Percentiles rank a stretch among this genome's conserved stretches.
phyloP scores from a whole-genome alignment of 441 rosid species.

The Gossypium aridum region DNA sequence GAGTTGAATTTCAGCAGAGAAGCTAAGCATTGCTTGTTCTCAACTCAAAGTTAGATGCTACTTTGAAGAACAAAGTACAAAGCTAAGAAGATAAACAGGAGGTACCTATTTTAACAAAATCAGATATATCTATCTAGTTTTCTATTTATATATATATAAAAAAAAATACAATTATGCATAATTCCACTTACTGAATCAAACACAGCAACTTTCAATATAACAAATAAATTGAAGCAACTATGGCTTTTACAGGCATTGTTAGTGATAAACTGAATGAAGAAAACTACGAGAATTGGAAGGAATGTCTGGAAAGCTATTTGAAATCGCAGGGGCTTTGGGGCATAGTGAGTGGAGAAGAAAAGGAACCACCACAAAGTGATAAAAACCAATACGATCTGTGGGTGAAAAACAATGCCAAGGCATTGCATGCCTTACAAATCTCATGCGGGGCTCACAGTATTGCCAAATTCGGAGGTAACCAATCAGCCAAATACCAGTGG shows the following conservation, averaged over 20 bases:
- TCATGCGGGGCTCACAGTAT: conserved; percentile 2
- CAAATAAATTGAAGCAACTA: not conserved
- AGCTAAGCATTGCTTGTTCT: not conserved
- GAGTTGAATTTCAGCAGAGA: not conserved
- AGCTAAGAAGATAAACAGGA: not conserved
- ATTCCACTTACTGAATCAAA: not conserved
- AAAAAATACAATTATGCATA: not conserved
- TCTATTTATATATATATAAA: not conserved
- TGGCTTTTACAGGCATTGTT: conserved; percentile 7
- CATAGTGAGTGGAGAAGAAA: not conserved
- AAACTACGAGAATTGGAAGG: conserved; percentile 10
- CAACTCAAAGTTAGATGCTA: not conserved
- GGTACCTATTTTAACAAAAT: not conserved
- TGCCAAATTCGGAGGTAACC: not conserved
- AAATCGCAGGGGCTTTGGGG: conserved; percentile 11
- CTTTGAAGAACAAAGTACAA: not conserved
- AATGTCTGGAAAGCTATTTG: conserved; percentile 9
- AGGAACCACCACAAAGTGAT: not conserved
- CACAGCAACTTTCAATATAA: not conserved
- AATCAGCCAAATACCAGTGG: not conserved
- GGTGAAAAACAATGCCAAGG: conserved; percentile 1
- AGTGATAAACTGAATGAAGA: not conserved
- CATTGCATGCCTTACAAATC: conserved; percentile 9
- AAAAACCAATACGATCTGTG: not conserved
- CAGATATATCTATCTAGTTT: not conserved